Base-by-base conservation (phyloP, 352 stramenopile species). In the Sclerospora graminicola region DNA sequence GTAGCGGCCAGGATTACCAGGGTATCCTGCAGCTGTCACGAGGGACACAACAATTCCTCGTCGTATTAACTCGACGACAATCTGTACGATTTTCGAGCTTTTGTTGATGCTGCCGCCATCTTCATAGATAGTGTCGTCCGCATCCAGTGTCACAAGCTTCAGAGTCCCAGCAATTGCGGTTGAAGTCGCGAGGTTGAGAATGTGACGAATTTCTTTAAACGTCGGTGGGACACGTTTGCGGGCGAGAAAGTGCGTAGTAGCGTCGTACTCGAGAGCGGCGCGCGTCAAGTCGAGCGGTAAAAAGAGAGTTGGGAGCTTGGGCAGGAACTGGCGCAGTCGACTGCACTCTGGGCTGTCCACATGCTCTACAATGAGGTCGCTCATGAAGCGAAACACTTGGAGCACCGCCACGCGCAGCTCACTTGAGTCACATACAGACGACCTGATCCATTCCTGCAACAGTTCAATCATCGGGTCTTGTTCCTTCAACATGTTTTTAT, bases 71-170 rank as follows among this genome's bases (percentile, higher is more conserved):
- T 76, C 61, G 18, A 84, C 61, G 33, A 92, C 84, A 43, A 89
- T 50, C 19, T 47, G 54, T 38, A 89, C 70, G 75, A 92, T 92
- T 13, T 55, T 51, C 8, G 78, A 88, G 20, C 46, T 63, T 35
- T 69, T 61, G 30, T 60, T 74, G 52, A 90, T 86, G 20, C 51
- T 82, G 7, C 77, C 77, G 36, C 81, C 81, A 41, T 92, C 81
- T 40, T 84, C 73, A 61, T 92, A 92, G 57, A 89, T 89, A 20
- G 81, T 92, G 47, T 89, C 81, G 26, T 92, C 81, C 30, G 81
- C 81, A 55, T 92, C 81, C 33, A 92, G 87, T 13, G 77, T 89
- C 16, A 92, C 73, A 39, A 92, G 73, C 51, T 89, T 87, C 31
- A 92, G 46, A 24, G 84, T 72, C 20, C 42, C 49, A 11, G 72